Percentiles rank a stretch among this genome's conserved stretches.
These are phyloP conservation scores for Porcisia hertigi DNA, from an alignment of 208 protist genomes.

Conservation along the genomic window DNA sequence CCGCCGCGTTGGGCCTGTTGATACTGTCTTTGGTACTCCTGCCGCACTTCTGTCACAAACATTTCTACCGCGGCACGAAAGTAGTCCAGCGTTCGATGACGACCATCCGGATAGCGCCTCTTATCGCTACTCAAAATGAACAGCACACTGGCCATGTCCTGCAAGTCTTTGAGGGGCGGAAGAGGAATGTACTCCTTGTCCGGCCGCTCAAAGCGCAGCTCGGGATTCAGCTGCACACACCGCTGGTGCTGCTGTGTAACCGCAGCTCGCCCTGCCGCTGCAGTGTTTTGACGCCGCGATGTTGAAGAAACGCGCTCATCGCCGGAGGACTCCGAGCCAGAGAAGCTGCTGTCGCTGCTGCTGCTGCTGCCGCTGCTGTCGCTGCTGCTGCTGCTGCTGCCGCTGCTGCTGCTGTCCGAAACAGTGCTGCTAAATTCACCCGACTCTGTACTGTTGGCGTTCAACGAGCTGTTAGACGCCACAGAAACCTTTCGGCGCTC, in stretches of 20 bases:
- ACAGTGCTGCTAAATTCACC: conserved; percentile 16
- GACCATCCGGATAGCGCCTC: conserved; percentile 59
- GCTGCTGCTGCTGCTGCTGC: conserved; percentile 21
- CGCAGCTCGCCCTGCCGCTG: conserved; percentile 3
- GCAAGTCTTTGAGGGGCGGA: conserved; percentile 30
- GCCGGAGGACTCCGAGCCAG: conserved; percentile 11
- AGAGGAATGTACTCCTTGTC: conserved; percentile 79
- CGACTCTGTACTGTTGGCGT: conserved; percentile 26
- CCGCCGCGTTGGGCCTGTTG: conserved; percentile 39
- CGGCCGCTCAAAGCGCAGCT: conserved; percentile 60
- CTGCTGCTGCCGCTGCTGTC: background rate
- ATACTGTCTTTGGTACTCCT: conserved; percentile 67
- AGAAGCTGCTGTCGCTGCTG: conserved; percentile 12
- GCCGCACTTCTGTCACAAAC: conserved; percentile 67
- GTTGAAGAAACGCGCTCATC: conserved; percentile 8
- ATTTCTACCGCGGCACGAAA: conserved; percentile 78
- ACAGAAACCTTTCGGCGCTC: background rate
- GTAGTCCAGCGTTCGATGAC: conserved; percentile 77
- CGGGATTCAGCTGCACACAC: conserved; percentile 57
- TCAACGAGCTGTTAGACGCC: conserved; percentile 26
- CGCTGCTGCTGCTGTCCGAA: conserved; percentile 23
- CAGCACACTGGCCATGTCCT: conserved; percentile 35
- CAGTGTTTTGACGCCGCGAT: conserved; percentile 6
- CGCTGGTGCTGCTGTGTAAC: conserved; percentile 5
- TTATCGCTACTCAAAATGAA: conserved; percentile 50